Percentiles rank a stretch among this genome's conserved stretches.
Conservation (phyloP, 2,329 filamentous ascomycete genomes). For the Thelonectria olida region DNA sequence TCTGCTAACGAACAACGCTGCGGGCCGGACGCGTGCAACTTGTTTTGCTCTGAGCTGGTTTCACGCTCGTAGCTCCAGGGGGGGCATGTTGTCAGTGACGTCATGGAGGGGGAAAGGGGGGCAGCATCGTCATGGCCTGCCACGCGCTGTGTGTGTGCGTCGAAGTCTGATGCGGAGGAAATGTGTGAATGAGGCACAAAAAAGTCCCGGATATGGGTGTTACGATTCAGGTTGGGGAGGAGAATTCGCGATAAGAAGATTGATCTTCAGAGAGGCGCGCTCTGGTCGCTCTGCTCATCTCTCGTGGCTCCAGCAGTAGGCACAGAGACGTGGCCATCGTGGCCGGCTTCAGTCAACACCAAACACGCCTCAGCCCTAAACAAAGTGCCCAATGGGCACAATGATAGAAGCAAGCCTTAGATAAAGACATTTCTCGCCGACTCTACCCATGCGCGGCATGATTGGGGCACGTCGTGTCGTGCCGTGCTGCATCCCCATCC, state of each 20-base stretch:
- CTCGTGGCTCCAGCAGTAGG: not conserved
- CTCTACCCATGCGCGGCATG: not conserved
- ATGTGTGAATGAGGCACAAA: not conserved
- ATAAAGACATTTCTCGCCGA: not conserved
- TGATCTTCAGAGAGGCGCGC: not conserved
- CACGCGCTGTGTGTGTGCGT: no score
- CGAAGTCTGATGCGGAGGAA: no score
- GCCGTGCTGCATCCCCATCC: not conserved
- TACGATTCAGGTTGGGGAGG: not conserved
- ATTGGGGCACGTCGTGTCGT: not conserved
- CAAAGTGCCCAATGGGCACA: not conserved
- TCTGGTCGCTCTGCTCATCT: not conserved
- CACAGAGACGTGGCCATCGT: no score
- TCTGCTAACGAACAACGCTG: not conserved
- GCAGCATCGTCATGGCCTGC: not conserved
- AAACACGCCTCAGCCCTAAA: not conserved
- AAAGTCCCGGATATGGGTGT: not conserved
- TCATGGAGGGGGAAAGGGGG: slow-evolving; percentile 6
- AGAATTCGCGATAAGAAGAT: not conserved
- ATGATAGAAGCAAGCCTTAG: not conserved
- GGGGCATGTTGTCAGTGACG: slow-evolving; percentile 4
- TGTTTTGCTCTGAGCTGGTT: not conserved
- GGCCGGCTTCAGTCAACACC: not conserved
- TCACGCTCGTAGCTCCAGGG: not conserved
- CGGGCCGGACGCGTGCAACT: not conserved